A percentile compares a stretch with the other conserved stretches of the same genome.
These are phyloP conservation scores for Hammondia hammondi DNA, from an alignment of 169 alveolate genomes.

Conservation along the genomic window DNA sequence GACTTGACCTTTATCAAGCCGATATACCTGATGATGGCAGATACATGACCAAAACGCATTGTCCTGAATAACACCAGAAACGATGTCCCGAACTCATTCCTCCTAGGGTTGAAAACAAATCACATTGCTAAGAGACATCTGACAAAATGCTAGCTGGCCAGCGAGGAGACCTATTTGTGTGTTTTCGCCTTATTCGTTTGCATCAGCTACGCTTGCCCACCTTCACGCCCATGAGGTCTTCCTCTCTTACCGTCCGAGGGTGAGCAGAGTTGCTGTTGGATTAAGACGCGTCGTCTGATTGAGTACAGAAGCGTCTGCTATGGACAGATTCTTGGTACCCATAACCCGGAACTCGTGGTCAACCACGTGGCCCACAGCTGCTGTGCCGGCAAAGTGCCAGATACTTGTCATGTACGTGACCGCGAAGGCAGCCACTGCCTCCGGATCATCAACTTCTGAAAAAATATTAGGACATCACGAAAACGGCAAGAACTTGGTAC, in stretches of 20 bases:
- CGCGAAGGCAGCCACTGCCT: conserved; percentile 67
- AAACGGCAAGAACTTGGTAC: background rate
- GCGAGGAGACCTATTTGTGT: no score
- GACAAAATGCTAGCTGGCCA: no score
- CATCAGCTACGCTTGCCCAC: no score
- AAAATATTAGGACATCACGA: background rate
- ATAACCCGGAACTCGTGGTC: conserved; percentile 67
- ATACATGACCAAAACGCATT: no score
- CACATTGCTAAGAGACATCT: no score
- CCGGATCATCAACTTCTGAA: conserved; percentile 70
- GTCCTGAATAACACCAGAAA: no score
- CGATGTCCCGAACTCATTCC: no score
- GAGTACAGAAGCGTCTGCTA: conserved; percentile 73
- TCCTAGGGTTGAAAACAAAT: no score
- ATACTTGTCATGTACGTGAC: conserved; percentile 74
- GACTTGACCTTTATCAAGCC: background rate
- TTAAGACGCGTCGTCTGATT: conserved; percentile 70
- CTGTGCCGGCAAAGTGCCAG: conserved; percentile 72
- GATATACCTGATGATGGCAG: background rate
- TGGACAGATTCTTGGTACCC: conserved; percentile 64
- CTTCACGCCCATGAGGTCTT: background rate
- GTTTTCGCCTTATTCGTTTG: no score
- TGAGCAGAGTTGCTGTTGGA: conserved; percentile 70
- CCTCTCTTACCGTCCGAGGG: conserved; percentile 70
- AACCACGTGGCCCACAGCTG: conserved; percentile 74